These are phyloP conservation scores for Chalciporus piperatoides DNA, from an alignment of 1,284 basidiomycete species.

Conservation along the genomic window DNA sequence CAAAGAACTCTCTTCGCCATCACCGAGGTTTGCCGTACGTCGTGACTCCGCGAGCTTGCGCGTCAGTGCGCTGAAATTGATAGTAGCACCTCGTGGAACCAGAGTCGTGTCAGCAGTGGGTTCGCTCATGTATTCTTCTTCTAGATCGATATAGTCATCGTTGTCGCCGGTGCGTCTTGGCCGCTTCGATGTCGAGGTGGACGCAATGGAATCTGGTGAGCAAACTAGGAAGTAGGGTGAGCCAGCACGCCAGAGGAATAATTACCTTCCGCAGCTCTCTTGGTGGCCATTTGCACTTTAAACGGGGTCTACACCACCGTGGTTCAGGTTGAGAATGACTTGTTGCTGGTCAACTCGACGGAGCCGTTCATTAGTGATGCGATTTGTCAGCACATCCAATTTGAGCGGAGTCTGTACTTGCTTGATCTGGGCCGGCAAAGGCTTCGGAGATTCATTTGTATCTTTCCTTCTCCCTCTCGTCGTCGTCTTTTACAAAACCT, in stretches of 20 bases:
- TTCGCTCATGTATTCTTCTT: constrained; percentile 50
- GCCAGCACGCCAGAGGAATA: background rate
- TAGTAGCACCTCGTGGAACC: constrained; percentile 67
- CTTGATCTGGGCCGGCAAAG: constrained; percentile 15
- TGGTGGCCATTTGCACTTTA: constrained; percentile 23
- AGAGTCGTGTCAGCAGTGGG: constrained; percentile 50
- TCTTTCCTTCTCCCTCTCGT: constrained; percentile 22
- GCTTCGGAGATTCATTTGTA: constrained; percentile 36
- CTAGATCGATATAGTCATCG: constrained; percentile 53
- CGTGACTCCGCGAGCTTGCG: constrained; percentile 67
- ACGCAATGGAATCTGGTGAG: constrained; percentile 22
- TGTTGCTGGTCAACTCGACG: background rate
- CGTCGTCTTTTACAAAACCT: constrained; percentile 13
- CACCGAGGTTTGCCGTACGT: constrained; percentile 39
- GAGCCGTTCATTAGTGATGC: background rate
- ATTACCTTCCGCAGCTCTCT: constrained; percentile 30
- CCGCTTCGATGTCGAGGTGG: constrained; percentile 46
- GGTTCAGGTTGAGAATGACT: background rate
- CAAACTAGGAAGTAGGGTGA: constrained; percentile 2
- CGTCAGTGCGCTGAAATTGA: constrained; percentile 77
- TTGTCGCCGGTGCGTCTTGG: constrained; percentile 45
- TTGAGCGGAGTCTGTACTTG: constrained; percentile 33
- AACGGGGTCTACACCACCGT: background rate
- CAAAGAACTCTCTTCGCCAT: constrained; percentile 42
- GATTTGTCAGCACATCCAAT: constrained; percentile 31